These are phyloP conservation scores for Pseudomicrostroma phylloplanum DNA, from an alignment of 1,284 basidiomycete genomes.

Conservation along the genomic window DNA sequence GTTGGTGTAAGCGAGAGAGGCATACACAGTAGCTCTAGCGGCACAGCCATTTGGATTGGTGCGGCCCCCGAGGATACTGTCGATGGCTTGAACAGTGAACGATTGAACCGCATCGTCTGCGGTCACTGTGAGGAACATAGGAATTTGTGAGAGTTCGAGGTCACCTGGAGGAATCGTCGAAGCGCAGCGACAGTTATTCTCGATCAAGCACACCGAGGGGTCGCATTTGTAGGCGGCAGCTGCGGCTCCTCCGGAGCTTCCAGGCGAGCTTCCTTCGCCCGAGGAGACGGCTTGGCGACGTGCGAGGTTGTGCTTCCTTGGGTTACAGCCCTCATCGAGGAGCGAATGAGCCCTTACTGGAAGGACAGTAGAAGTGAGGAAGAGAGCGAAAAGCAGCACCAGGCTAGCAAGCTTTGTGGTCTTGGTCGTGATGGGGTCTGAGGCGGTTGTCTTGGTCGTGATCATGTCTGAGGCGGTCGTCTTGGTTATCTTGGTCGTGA, in stretches of 20 bases:
- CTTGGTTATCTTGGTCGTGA: no score
- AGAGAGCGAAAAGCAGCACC: no score
- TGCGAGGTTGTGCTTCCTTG: constrained; percentile 8
- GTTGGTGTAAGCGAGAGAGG: constrained; percentile 64
- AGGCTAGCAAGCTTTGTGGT: no score
- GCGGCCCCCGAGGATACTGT: constrained; percentile 69
- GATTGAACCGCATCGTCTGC: constrained; percentile 61
- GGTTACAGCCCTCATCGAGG: not conserved
- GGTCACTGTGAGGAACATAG: constrained; percentile 42
- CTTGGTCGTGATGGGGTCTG: no score
- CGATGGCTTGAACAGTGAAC: constrained; percentile 65
- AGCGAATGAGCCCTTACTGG: not conserved
- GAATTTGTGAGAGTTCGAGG: constrained; percentile 29
- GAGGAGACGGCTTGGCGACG: constrained; percentile 20
- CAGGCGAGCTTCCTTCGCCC: constrained; percentile 24
- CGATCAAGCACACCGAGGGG: constrained; percentile 31
- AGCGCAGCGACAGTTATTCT: constrained; percentile 37
- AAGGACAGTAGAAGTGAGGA: no score
- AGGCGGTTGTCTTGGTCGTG: no score
- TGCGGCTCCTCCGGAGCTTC: constrained; percentile 27
- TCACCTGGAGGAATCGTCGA: constrained; percentile 40
- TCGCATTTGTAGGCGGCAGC: constrained; percentile 41
- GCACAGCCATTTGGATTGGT: constrained; percentile 76
- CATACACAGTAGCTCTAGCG: constrained; percentile 54
- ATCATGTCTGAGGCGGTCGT: no score